Evolutionary conservation across 441 rosid genomes (phyloP), one percentile per base, ranked within the genome.

Genomic region (Viola pubescens): DNA sequence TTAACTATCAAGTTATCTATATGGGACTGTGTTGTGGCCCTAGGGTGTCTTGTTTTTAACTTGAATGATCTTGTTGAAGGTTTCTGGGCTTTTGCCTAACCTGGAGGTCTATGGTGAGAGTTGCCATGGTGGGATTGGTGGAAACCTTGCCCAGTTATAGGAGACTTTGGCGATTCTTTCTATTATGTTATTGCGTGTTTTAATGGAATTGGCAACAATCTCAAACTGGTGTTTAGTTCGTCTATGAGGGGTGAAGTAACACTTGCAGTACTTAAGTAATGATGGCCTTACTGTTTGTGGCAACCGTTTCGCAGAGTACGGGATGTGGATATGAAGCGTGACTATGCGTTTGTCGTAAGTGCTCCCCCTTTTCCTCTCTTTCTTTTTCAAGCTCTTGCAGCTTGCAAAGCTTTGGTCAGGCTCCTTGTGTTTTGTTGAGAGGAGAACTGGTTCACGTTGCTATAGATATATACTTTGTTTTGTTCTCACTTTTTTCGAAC

Each of bases 301-400:
- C 73, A 82, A 75, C 83, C 78, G 55, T 84, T 84, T 86, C 90
- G 85, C 94, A 87, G 95, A 87, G 68, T 84, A 62, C 89, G 91
- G 44, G 89, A 81, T 79, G 84, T 87, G 86, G 94, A 87, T 82
- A 84, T 87, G 94, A 87, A 87, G 94, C 86, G 81, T 68, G 89
- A 87, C 81, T 87, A 73, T 50, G 95, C 95, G 66, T 84, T 87
- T 81, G 87, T 87, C 73, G 94, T 86, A 84, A 81, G 94, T 75
- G 48, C 11, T 48, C 57, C 50, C 52, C 52, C n/a, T 48, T 60
- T 54, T 42, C 11, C 62, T 49, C 48, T 16, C 52, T 26, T 56
- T 41, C 43, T 8, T 3, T 0, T 7, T 39, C 34, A 26, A 26
- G 34, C 3, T 12, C 12, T 37, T 38, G 11, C 14, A 37, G 13